Conservation (phyloP, 176 grass and related monocot genomes). For the Ensete ventricosum region DNA sequence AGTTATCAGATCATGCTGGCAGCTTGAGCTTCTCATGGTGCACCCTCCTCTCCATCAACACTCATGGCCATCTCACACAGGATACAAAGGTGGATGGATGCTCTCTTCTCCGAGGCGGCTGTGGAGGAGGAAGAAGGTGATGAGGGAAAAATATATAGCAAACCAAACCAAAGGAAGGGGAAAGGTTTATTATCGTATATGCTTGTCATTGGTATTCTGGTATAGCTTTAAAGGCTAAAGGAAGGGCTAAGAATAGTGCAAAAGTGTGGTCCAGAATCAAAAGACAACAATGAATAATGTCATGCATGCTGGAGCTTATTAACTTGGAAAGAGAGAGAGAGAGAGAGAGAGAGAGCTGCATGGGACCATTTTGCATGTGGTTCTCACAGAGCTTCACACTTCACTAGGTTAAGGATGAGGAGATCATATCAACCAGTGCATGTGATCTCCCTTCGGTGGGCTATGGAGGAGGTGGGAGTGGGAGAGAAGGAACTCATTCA, state of each 20-base stretch:
- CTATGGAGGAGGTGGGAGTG: too few relatives aligned
- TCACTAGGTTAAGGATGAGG: background rate
- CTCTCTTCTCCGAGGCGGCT: background rate
- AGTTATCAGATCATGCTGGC: constrained; percentile 22
- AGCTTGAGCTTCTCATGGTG: constrained; percentile 24
- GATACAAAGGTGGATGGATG: too few relatives aligned
- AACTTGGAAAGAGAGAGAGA: background rate
- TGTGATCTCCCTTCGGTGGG: background rate
- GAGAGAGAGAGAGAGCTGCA: background rate
- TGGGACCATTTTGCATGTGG: background rate
- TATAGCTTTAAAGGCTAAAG: background rate
- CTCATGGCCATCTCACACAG: background rate
- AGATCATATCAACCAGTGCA: background rate
- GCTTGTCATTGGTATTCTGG: background rate
- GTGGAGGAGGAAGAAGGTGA: background rate
- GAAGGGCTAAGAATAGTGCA: background rate
- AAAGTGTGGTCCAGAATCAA: background rate
- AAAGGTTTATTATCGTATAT: background rate
- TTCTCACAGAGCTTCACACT: background rate
- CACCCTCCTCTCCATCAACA: background rate
- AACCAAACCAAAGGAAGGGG: background rate
- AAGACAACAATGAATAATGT: background rate
- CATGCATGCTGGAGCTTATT: constrained; percentile 1
- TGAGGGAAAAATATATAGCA: background rate
- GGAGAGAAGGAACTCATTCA: background rate